Conservation (phyloP, 1,284 basidiomycete genomes). For the Fomitopsis schrenkii region DNA sequence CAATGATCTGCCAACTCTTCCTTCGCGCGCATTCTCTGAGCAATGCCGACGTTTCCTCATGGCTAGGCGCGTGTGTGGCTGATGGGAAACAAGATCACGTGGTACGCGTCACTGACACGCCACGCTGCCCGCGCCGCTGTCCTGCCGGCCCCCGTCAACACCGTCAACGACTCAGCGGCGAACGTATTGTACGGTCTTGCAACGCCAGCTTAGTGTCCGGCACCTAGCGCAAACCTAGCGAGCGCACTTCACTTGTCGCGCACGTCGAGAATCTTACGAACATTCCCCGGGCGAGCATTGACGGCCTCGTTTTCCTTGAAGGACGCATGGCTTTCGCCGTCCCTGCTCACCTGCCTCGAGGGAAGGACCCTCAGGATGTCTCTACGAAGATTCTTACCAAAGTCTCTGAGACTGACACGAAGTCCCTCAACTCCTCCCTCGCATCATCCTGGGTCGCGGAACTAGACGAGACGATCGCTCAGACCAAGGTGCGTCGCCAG, state of each 20-base stretch:
- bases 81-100: neutral
- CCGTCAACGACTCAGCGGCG: too few relatives aligned
- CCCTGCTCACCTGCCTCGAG: constrained; percentile 64
- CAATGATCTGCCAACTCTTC: too few relatives aligned
- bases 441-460: constrained; percentile 68
- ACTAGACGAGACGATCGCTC: constrained; percentile 60
- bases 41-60: too few relatives aligned
- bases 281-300: too few relatives aligned
- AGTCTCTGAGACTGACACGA: constrained; percentile 55
- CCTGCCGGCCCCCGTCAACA: neutral
- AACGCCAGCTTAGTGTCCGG: too few relatives aligned
- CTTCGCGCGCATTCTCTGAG: too few relatives aligned
- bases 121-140: neutral
- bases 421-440: constrained; percentile 52
- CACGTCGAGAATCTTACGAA: too few relatives aligned
- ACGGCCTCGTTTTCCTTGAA: neutral
- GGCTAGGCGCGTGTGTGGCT: neutral
- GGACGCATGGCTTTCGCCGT: constrained; percentile 63
- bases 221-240: too few relatives aligned
- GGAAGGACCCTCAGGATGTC: constrained; percentile 49
- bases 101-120: neutral
- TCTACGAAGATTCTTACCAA: constrained; percentile 66
- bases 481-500: constrained; percentile 53
- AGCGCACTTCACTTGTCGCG: too few relatives aligned
- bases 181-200: too few relatives aligned